A percentile compares a stretch with the other conserved stretches of the same genome.
Evolutionary conservation across 345 rosid genomes (phyloP).

Genomic region (Gossypioides kirkii): DNA sequence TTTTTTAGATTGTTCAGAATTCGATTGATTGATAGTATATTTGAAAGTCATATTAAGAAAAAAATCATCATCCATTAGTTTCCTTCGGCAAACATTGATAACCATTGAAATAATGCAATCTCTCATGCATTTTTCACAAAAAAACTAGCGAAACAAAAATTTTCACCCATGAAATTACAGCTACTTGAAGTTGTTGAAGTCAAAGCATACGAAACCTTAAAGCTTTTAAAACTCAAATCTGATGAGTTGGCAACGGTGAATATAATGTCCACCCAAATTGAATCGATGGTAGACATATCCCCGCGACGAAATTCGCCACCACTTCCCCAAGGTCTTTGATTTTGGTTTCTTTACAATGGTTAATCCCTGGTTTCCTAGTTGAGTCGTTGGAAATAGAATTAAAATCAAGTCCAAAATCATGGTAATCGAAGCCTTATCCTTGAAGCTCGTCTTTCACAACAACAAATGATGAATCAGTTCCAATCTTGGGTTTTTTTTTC

Average conservation of each 20-base stretch:
- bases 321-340: background rate
- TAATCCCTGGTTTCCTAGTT: background rate
- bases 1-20: background rate
- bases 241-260: background rate
- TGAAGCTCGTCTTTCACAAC: background rate
- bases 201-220: background rate
- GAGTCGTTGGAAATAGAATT: background rate
- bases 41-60: background rate
- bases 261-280: background rate
- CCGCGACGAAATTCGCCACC: background rate
- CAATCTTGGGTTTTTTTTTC: background rate
- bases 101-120: background rate
- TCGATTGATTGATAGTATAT: background rate
- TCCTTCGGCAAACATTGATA: background rate
- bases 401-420: background rate
- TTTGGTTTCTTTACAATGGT: background rate
- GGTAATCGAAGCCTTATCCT: too few relatives aligned
- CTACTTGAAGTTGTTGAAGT: background rate
- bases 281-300: background rate
- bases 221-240: background rate
- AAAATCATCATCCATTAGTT: background rate
- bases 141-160: background rate
- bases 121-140: background rate
- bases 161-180: background rate
- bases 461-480: background rate